Conservation (phyloP, 2,329 filamentous ascomycete species). For the Colletotrichum noveboracense region DNA sequence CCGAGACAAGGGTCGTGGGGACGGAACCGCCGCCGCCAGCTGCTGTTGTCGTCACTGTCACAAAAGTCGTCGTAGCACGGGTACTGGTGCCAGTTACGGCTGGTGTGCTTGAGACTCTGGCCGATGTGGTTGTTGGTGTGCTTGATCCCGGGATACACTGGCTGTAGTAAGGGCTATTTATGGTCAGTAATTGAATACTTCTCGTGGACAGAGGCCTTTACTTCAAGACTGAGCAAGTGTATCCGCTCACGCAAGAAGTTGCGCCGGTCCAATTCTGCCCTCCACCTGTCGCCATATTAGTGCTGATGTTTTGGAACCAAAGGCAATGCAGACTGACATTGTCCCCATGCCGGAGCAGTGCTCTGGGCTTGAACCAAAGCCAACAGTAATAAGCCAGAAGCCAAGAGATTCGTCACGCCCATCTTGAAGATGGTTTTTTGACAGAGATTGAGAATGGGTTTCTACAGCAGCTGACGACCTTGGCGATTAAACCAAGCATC, state of each 20-base stretch:
- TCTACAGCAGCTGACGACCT: not conserved
- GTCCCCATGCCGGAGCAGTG: conserved; percentile 9
- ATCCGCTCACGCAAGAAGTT: conserved; percentile 16
- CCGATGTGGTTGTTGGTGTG: not conserved
- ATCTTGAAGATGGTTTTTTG: not conserved
- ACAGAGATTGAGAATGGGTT: not conserved
- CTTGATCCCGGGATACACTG: conserved; percentile 16
- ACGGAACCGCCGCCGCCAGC: conserved; percentile 5
- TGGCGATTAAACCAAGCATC: not conserved
- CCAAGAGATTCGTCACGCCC: not conserved
- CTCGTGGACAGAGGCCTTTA: not conserved
- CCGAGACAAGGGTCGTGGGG: conserved; percentile 47
- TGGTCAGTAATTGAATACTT: not conserved
- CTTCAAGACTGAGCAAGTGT: conserved; percentile 19
- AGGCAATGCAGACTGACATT: not conserved
- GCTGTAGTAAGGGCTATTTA: conserved; percentile 8
- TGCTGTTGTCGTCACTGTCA: conserved; percentile 7
- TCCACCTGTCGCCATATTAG: conserved; percentile 3
- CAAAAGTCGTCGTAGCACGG: conserved; percentile 7
- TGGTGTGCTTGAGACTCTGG: not conserved
- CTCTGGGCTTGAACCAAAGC: not conserved
- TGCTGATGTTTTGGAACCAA: not conserved
- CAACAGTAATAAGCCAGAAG: not conserved
- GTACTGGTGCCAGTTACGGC: not conserved
- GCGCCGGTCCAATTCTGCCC: conserved; percentile 10